Base-by-base conservation (phyloP, 176 grass and related monocot genomes). In the Avena atlantica region DNA sequence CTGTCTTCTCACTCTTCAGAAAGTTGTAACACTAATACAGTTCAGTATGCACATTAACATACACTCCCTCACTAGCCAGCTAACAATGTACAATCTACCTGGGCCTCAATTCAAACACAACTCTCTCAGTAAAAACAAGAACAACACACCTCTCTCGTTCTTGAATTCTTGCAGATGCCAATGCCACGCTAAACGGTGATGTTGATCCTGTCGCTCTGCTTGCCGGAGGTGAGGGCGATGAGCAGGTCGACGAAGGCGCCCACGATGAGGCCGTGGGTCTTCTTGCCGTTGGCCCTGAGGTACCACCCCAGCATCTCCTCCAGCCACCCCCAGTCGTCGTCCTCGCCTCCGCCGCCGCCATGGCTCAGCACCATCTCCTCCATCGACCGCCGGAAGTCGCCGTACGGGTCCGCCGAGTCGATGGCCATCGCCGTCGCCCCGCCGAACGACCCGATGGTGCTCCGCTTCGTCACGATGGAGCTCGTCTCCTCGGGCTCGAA, bases 261-360 rank as follows among this genome's bases (percentile, higher is more conserved):
- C 0, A 95, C 84, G 56, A 98, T 98, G 76, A 92, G 50, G 51
- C 93, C 88, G 40, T 98, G 95, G 59, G 70, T 95, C 59, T 53
- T 92, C 91, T 92, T 86, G 42, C 80, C 91, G 63, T 98, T 98
- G 55, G 93, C 89, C n/a, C 52, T 67, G 81, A 98, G 75, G 74
- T 98, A 98, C 95, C 95, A 98, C 0, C 80, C 72, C 34, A 98
- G 86, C 95, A 98, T 95, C 91, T 95, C 91, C 86, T 98, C 85
- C 24, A 98, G 79, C 95, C 95, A 92, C 4, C 87, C 91, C 92
- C 91, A 95, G 81, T 92, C 87, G 81, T 92, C 87, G 85, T 82
- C 64, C n/a, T 47, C 8, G 5, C 68, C 37, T 5, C 9, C 37
- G 12, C 52, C 86, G 13, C 52, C 86, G 11, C 89, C 89, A 29